Percentiles rank a stretch among this genome's conserved stretches.
These are phyloP conservation scores for Russula ochroleuca DNA, from an alignment of 768 basidiomycete genomes.

Conservation along the genomic window DNA sequence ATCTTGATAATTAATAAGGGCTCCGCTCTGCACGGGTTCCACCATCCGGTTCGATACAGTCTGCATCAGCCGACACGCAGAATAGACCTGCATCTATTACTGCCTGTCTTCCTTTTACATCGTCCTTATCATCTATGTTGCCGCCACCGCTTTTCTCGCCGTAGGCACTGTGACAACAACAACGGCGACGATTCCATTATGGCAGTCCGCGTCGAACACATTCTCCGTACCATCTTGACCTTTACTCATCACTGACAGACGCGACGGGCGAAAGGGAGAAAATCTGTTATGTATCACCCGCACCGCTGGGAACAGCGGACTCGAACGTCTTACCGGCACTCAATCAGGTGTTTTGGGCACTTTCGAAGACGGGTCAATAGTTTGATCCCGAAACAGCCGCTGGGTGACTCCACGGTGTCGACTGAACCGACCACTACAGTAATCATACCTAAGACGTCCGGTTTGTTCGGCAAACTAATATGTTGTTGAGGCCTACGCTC, in stretches of 20 bases:
- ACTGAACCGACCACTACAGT: too few relatives aligned
- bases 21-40: constrained; percentile 34
- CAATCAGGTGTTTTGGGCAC: too few relatives aligned
- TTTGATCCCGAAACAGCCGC: too few relatives aligned
- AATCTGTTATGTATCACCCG: too few relatives aligned
- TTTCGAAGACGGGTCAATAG: too few relatives aligned
- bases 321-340: too few relatives aligned
- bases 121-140: constrained; percentile 32
- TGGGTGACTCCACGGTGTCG: too few relatives aligned
- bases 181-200: constrained; percentile 39
- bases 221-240: constrained; percentile 35
- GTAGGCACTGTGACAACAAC: constrained; percentile 31
- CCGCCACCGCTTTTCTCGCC: constrained; percentile 33
- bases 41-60: constrained; percentile 53
- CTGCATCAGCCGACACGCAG: constrained; percentile 32
- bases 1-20: not conserved
- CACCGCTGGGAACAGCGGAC: too few relatives aligned
- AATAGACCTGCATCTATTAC: constrained; percentile 32
- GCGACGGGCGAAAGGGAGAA: constrained; percentile 29
- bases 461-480: too few relatives aligned
- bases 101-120: constrained; percentile 32
- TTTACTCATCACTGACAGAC: constrained; percentile 36
- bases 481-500: too few relatives aligned
- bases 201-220: constrained; percentile 40
- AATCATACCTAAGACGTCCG: too few relatives aligned